These are phyloP conservation scores for Colletotrichum gloeosporioides DNA, from an alignment of 2,329 filamentous ascomycete genomes.

Conservation along the genomic window DNA sequence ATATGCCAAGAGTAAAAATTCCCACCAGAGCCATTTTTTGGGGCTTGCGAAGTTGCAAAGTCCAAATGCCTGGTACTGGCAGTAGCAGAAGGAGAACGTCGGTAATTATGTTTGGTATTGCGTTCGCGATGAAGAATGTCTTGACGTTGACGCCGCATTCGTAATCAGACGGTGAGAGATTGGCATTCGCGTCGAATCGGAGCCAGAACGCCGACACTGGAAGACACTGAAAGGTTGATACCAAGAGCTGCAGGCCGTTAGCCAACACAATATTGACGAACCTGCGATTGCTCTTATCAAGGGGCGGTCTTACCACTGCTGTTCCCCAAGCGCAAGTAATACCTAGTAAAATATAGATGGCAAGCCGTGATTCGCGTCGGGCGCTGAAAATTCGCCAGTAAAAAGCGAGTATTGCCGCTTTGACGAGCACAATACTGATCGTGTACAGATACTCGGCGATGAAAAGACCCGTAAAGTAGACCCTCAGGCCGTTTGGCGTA, in stretches of 20 bases:
- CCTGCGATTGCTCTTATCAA: background rate
- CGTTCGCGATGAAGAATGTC: constrained; percentile 32
- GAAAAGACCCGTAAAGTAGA: constrained; percentile 23
- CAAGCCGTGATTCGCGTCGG: constrained; percentile 21
- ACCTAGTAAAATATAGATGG: constrained; percentile 22
- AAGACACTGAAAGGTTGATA: constrained; percentile 23
- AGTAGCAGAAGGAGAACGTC: constrained; percentile 31
- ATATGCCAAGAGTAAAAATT: constrained; percentile 29
- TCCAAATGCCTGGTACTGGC: constrained; percentile 32
- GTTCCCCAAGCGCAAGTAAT: constrained; percentile 25
- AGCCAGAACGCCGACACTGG: constrained; percentile 25
- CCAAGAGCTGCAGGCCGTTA: constrained; percentile 15
- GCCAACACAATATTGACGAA: accelerated
- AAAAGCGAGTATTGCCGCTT: constrained; percentile 28
- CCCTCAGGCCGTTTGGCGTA: constrained; percentile 23
- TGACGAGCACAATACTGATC: constrained; percentile 24
- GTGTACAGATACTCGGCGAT: constrained; percentile 26
- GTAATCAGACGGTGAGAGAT: constrained; percentile 14
- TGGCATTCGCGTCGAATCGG: constrained; percentile 20
- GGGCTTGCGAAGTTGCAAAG: constrained; percentile 26
- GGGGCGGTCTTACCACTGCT: constrained; percentile 18
- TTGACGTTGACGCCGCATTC: constrained; percentile 22
- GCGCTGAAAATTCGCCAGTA: constrained; percentile 30
- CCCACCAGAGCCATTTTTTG: constrained; percentile 29
- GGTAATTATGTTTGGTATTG: constrained; percentile 31